Conservation (phyloP, 805 yeast species). For the Candida vaughaniae region DNA sequence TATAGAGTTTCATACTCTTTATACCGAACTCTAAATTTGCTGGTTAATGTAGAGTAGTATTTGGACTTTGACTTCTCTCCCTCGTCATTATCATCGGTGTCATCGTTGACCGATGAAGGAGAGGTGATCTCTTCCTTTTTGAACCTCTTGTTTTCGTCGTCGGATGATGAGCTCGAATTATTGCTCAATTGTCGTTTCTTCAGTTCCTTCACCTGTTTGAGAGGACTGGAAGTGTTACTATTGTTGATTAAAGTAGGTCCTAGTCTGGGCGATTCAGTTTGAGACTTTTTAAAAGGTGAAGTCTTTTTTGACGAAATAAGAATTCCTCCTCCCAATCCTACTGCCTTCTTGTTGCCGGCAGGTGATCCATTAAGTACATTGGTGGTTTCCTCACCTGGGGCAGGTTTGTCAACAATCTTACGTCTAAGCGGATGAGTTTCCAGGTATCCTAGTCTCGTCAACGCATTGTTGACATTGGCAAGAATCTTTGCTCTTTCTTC, state of each 20-base stretch:
- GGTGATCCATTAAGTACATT: background rate
- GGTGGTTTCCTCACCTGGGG: background rate
- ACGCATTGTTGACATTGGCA: constrained; percentile 35
- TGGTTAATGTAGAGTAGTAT: constrained; percentile 45
- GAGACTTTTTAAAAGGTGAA: constrained; percentile 15
- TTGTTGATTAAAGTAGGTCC: constrained; percentile 5
- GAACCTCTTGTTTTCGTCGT: constrained; percentile 13
- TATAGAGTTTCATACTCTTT: constrained; percentile 51
- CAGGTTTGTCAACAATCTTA: constrained; percentile 23
- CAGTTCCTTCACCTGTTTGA: constrained; percentile 2
- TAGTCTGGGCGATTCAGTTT: constrained; percentile 17
- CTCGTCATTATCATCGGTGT: constrained; percentile 12
- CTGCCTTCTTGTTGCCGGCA: constrained; percentile 2
- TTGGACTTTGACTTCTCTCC: constrained; percentile 20
- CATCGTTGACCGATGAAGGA: constrained; percentile 35
- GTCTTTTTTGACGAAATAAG: constrained; percentile 12
- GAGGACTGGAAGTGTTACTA: constrained; percentile 1
- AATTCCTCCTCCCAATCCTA: constrained; percentile 22
- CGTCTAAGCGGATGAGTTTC: constrained; percentile 43
- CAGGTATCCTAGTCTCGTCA: constrained; percentile 41
- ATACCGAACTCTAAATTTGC: constrained; percentile 47
- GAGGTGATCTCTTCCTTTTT: constrained; percentile 27
- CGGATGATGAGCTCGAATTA: constrained; percentile 13
- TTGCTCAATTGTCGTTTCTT: constrained; percentile 9
- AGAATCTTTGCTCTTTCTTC: constrained; percentile 32